Conservation (phyloP, 495 filamentous ascomycete genomes). For the Hyaloscypha variabilis region DNA sequence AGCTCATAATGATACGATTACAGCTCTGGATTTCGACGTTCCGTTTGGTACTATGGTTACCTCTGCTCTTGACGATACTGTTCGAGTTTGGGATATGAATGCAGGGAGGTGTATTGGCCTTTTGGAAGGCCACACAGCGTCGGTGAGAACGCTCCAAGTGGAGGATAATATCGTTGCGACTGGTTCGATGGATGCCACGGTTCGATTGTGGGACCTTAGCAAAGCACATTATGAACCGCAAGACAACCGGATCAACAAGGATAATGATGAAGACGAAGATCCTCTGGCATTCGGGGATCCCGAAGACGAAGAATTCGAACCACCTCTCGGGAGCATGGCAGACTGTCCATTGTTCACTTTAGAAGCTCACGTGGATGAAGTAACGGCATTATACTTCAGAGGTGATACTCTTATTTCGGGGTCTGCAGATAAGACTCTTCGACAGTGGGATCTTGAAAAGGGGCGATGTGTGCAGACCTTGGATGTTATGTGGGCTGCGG, state of each 20-base stretch:
- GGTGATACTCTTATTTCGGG: slow-evolving; percentile 91
- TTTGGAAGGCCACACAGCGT: slow-evolving; percentile 92
- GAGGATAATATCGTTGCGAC: slow-evolving; percentile 96
- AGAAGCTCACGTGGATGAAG: slow-evolving; percentile 88
- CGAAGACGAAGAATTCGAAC: slow-evolving; percentile 61
- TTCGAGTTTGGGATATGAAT: slow-evolving; percentile 97
- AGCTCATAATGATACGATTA: slow-evolving; percentile 88
- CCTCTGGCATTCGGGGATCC: slow-evolving; percentile 61
- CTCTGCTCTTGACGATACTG: slow-evolving; percentile 92
- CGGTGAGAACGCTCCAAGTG: slow-evolving; percentile 89
- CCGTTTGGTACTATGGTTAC: slow-evolving; percentile 96
- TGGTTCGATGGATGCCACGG: slow-evolving; percentile 93
- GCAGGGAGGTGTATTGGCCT: slow-evolving; percentile 87
- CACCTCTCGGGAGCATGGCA: slow-evolving; percentile 71
- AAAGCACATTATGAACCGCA: slow-evolving; percentile 59
- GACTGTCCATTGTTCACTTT: slow-evolving; percentile 88
- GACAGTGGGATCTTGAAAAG: slow-evolving; percentile 96
- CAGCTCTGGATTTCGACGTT: slow-evolving; percentile 91
- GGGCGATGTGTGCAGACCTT: slow-evolving; percentile 96
- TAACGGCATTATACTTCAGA: slow-evolving; percentile 90
- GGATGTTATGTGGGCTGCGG: slow-evolving; percentile 98
- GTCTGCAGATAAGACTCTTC: slow-evolving; percentile 93
- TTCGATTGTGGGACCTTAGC: slow-evolving; percentile 90
- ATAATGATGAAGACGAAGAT: slow-evolving; percentile 63
- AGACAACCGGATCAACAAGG: slow-evolving; percentile 66